Conservation (phyloP, 768 basidiomycete genomes). For the Auricularia cornea region DNA sequence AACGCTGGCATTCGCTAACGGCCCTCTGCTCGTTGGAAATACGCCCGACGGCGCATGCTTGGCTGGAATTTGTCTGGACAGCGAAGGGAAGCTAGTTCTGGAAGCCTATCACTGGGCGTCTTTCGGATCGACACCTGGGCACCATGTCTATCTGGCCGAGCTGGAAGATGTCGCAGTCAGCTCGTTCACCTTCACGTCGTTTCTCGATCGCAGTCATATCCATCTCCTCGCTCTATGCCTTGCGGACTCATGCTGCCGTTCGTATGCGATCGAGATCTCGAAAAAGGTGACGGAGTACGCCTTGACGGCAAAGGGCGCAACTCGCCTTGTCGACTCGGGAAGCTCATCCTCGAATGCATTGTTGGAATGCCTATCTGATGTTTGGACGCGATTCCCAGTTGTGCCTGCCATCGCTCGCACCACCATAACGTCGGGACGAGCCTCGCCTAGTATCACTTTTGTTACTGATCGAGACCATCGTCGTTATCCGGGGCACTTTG, state of each 20-base stretch:
- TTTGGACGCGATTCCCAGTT: conserved; percentile 57
- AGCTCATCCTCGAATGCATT: conserved; percentile 30
- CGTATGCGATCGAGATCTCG: conserved; percentile 43
- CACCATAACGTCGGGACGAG: conserved; percentile 14
- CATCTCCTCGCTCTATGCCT: conserved; percentile 37
- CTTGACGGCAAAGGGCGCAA: conserved; percentile 37
- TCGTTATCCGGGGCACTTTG: conserved; percentile 36
- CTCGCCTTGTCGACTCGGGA: neutral
- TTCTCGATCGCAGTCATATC: conserved; percentile 33
- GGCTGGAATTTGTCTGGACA: conserved; percentile 24
- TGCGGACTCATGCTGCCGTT: conserved; percentile 25
- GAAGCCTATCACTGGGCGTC: conserved; percentile 48
- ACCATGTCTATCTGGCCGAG: conserved; percentile 25
- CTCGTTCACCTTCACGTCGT: conserved; percentile 33
- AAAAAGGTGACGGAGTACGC: conserved; percentile 47
- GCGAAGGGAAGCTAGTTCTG: conserved; percentile 12
- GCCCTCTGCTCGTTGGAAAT: conserved; percentile 32
- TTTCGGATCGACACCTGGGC: conserved; percentile 43
- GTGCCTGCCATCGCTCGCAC: conserved; percentile 41
- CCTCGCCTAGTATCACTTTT: conserved; percentile 32
- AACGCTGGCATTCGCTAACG: conserved; percentile 27
- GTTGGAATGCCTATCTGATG: conserved; percentile 45
- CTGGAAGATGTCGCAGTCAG: conserved; percentile 13
- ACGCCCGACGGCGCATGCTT: conserved; percentile 51
- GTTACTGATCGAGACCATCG: conserved; percentile 31